These are phyloP conservation scores for Suhomyces faveliae DNA, from an alignment of 805 yeast genomes.

Conservation along the genomic window DNA sequence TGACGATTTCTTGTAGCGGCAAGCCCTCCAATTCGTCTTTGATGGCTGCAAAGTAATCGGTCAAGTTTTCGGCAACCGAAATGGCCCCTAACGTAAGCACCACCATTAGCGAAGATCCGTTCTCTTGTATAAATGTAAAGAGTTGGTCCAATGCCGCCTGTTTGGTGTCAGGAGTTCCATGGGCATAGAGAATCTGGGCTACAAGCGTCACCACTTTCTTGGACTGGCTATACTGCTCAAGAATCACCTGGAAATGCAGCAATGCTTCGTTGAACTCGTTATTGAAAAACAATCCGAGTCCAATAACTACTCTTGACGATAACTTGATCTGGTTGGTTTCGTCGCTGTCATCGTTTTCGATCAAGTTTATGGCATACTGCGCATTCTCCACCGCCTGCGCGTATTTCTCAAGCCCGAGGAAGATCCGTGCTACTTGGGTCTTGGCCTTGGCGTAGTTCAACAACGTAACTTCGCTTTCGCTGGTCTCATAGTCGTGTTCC, in stretches of 20 bases:
- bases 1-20: conserved; percentile 43
- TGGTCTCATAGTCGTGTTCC: conserved; percentile 55
- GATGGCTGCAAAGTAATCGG: conserved; percentile 61
- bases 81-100: conserved; percentile 80
- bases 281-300: conserved; percentile 65
- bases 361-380: conserved; percentile 50
- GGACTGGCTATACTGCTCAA: conserved; percentile 52
- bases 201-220: conserved; percentile 68
- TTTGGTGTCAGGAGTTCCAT: conserved; percentile 71
- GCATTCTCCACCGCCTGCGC: conserved; percentile 61
- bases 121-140: conserved; percentile 57
- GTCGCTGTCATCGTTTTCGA: conserved; percentile 33
- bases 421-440: conserved; percentile 69
- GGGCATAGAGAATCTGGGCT: conserved; percentile 76
- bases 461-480: conserved; percentile 49
- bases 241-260: conserved; percentile 62
- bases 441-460: conserved; percentile 57
- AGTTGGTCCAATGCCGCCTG: conserved; percentile 85
- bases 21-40: conserved; percentile 61
- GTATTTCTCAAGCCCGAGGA: conserved; percentile 58
- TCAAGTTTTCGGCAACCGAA: conserved; percentile 58
- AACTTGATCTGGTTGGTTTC: conserved; percentile 32
- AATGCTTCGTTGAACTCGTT: conserved; percentile 65
- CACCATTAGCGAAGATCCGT: conserved; percentile 66
- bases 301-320: conserved; percentile 69